Evolutionary conservation across 345 rosid genomes (phyloP).

Genomic region (Populus euphratica): DNA sequence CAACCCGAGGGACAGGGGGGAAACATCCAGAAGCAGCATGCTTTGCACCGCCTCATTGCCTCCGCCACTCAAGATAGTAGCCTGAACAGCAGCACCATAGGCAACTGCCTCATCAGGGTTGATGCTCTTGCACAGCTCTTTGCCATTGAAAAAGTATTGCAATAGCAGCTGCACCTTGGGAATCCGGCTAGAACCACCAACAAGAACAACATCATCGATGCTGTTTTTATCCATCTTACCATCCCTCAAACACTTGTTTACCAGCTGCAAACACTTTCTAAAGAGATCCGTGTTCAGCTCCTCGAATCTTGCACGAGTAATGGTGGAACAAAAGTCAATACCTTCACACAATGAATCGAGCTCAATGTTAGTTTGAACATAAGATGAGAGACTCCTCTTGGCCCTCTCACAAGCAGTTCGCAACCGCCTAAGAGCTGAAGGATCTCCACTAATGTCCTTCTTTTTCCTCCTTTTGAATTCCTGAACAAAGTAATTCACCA

Average conservation of each 20-base stretch:
- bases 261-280: background rate
- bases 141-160: slow-evolving; percentile 28
- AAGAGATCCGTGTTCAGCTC: background rate
- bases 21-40: slow-evolving; percentile 26
- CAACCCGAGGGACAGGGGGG: slow-evolving; percentile 24
- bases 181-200: slow-evolving; percentile 46
- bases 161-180: slow-evolving; percentile 39
- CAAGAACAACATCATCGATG: slow-evolving; percentile 38
- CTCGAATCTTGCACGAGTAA: background rate
- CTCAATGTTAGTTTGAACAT: background rate
- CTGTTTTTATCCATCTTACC: background rate
- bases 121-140: slow-evolving; percentile 35
- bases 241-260: background rate
- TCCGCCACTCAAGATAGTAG: slow-evolving; percentile 20
- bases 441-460: slow-evolving; percentile 23
- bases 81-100: slow-evolving; percentile 31
- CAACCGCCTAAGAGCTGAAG: slow-evolving; percentile 1
- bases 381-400: background rate
- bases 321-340: background rate
- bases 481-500: slow-evolving; percentile 39
- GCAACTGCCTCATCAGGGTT: slow-evolving; percentile 37
- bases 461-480: slow-evolving; percentile 32
- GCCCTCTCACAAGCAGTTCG: background rate
- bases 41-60: slow-evolving; percentile 21
- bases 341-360: background rate